Conservation (phyloP, 345 rosid genomes). For the Jatropha curcas region DNA sequence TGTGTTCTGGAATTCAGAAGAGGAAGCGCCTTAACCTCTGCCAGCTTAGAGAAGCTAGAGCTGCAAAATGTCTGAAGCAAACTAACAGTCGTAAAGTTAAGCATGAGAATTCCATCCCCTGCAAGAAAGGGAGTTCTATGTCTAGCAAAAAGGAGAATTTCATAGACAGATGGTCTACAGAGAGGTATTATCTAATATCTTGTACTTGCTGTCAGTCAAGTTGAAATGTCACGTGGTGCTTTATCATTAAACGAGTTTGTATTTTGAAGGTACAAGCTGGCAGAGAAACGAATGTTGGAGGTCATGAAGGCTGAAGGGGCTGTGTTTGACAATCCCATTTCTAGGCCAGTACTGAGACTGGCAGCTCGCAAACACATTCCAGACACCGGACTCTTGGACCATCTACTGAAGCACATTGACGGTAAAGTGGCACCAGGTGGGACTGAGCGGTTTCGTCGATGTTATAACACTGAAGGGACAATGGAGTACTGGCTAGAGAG, state of each 20-base stretch:
- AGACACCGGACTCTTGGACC: constrained; percentile 96
- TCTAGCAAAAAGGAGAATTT: constrained; percentile 16
- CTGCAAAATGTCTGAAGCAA: constrained; percentile 21
- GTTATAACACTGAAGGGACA: constrained; percentile 72
- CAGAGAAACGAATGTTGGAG: constrained; percentile 63
- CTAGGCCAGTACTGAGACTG: constrained; percentile 55
- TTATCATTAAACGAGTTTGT: neutral
- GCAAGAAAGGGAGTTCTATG: neutral
- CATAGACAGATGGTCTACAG: constrained; percentile 61
- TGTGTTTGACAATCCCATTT: constrained; percentile 59
- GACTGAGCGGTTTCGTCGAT: constrained; percentile 74
- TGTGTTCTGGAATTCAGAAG: constrained; percentile 36
- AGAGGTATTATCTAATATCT: constrained; percentile 46
- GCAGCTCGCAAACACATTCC: constrained; percentile 72
- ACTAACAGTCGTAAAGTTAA: constrained; percentile 29
- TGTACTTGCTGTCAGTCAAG: neutral
- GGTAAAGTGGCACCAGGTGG: constrained; percentile 89
- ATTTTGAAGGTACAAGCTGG: constrained; percentile 59
- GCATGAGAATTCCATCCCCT: constrained; percentile 16
- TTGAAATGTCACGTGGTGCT: neutral
- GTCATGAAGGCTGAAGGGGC: constrained; percentile 79
- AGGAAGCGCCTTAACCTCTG: constrained; percentile 34
- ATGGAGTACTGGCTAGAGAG: constrained; percentile 95
- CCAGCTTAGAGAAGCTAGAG: constrained; percentile 29
- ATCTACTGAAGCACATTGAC: constrained; percentile 83